Evolutionary conservation across 805 yeast species (phyloP), one percentile per base, ranked within the genome.

Genomic region (Blastobotrys americana): DNA sequence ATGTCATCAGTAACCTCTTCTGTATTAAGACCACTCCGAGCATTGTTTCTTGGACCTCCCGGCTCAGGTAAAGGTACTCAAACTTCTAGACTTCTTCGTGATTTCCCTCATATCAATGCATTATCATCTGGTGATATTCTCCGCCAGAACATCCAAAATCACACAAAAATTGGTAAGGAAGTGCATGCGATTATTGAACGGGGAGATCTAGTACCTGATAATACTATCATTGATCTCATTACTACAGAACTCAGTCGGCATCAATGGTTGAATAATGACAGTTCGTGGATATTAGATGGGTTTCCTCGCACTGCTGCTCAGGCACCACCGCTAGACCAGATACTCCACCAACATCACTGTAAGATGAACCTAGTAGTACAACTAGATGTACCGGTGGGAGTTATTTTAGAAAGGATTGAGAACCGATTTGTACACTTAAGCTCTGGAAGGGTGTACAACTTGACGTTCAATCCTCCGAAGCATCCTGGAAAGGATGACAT

Each of bases 51-150:
- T 20, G 97, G 97, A 2, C 95, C 97, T 0, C 97, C 97, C 0
- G 97, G 97, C 0, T 74, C 96, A 1, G 97, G 97, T 1, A 89
- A 89, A 60, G 97, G 97, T 1, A 89, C 97, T 0, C 84, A 83
- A 53, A 83, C 96, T 0, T 65, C 82, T 2, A 71, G 80, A 47
- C 67, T 89, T 3, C 60, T 82, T 47, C 72, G 74, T 42, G 63
- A 67, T 34, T 72, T 80, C 46, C 74, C 82, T 1, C 55, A 59
- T 3, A 62, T 89, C 18, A 60, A 70, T 10, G 68, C 90, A 0
- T 64, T 90, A 5, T 80, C 95, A 1, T 82, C 95, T 0, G 97
- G 97, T 2, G 96, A 89, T 63, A 65, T 87, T 3, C 66, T 89
- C 37, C 73, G 97, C 50, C 64, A 66, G 33, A 83, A 88, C 55